These are phyloP conservation scores for Candida smagusa DNA, from an alignment of 1,139 yeast species.

Conservation along the genomic window DNA sequence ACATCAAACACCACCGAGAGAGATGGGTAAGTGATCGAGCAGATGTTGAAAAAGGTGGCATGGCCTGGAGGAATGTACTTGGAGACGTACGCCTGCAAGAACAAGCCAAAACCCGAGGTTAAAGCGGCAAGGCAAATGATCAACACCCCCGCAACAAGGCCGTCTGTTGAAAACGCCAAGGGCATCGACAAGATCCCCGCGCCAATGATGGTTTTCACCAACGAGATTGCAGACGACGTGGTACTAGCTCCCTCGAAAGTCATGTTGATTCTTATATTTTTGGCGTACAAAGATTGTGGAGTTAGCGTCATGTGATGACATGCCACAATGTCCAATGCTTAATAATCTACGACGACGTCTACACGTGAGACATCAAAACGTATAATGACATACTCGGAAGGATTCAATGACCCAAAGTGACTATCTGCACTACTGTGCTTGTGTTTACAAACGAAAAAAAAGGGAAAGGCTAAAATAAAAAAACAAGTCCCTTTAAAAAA, in stretches of 20 bases:
- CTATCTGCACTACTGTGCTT: background rate
- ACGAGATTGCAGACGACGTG: constrained; percentile 53
- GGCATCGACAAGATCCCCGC: constrained; percentile 96
- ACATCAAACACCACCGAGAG: constrained; percentile 78
- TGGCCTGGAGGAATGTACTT: constrained; percentile 65
- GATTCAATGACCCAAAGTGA: background rate
- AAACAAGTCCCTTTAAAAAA: background rate
- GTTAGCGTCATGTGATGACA: constrained; percentile 1
- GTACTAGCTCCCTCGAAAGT: constrained; percentile 11
- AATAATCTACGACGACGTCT: too few species aligned
- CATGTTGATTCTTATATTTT: background rate
- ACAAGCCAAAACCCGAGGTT: constrained; percentile 78
- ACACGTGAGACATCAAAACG: too few species aligned
- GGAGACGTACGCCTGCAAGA: constrained; percentile 73
- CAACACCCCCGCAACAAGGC: constrained; percentile 63
- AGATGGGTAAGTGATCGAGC: constrained; percentile 82
- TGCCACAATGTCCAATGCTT: background rate
- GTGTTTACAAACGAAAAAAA: constrained; percentile 1
- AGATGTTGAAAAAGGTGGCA: constrained; percentile 83
- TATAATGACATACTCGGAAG: background rate
- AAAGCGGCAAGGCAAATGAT: constrained; percentile 71
- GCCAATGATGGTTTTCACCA: constrained; percentile 74
- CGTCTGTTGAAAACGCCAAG: constrained; percentile 82
- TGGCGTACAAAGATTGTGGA: background rate
- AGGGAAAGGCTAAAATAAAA: background rate